A percentile compares a stretch with the other conserved stretches of the same genome.
Conservation (phyloP, 352 stramenopile species). For the Globisporangium alternatum region DNA sequence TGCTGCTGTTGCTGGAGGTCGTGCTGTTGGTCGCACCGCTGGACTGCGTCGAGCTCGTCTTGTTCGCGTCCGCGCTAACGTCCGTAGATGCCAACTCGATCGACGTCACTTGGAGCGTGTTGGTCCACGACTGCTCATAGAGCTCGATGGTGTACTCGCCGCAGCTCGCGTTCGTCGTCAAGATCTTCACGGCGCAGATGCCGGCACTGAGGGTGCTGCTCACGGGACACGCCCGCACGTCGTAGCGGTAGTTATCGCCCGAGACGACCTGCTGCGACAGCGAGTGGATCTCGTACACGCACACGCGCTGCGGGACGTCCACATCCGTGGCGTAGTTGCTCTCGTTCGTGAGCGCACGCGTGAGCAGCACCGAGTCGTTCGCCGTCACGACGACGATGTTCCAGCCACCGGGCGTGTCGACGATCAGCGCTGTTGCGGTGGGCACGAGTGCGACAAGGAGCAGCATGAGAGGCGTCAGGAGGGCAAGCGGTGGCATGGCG, state of each 20-base stretch:
- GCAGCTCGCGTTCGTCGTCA: constrained; percentile 23
- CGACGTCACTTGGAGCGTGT: constrained; percentile 46
- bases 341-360: constrained; percentile 20
- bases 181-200: constrained; percentile 26
- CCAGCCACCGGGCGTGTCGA: constrained; percentile 29
- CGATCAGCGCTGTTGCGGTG: constrained; percentile 17
- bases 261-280: constrained; percentile 51
- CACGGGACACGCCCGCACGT: constrained; percentile 51
- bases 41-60: constrained; percentile 1
- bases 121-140: constrained; percentile 60
- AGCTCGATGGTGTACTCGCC: constrained; percentile 47
- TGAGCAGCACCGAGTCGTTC: constrained; percentile 26
- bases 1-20: not conserved
- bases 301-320: not conserved
- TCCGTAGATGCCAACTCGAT: constrained; percentile 24
- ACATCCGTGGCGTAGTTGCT: not conserved
- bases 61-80: not conserved
- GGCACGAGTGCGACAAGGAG: not conserved
- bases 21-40: constrained; percentile 6
- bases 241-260: constrained; percentile 75
- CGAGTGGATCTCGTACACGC: constrained; percentile 1
- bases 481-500: not conserved
- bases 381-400: constrained; percentile 22
- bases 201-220: constrained; percentile 29
- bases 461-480: not conserved